Evolutionary conservation across 1,284 basidiomycete species (phyloP).

Genomic region (Apiotrichum domesticum): DNA sequence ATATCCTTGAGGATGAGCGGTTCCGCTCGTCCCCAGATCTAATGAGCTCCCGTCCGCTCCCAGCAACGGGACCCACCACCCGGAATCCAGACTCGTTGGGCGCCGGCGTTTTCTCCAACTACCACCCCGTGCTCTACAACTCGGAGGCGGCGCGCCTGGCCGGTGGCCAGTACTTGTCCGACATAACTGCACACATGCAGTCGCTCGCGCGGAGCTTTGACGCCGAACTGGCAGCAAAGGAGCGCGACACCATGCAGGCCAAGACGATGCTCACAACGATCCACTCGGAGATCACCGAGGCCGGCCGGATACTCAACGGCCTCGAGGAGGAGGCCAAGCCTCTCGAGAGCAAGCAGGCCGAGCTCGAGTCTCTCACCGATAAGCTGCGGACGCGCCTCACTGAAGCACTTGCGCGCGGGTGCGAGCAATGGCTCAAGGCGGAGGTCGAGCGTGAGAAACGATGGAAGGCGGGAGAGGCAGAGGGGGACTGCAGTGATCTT

Average conservation of each 20-base stretch:
- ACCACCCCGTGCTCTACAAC: conserved; percentile 66
- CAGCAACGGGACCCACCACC: not conserved
- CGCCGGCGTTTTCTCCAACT: conserved; percentile 15
- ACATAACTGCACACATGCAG: conserved; percentile 81
- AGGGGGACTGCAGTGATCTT: conserved; percentile 41
- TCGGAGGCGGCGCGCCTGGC: conserved; percentile 83
- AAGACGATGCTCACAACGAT: conserved; percentile 81
- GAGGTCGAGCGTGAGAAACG: conserved; percentile 67
- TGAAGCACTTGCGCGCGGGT: conserved; percentile 72
- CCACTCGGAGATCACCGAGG: conserved; percentile 85
- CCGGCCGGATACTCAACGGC: conserved; percentile 66
- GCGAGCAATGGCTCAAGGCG: conserved; percentile 83
- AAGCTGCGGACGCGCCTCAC: conserved; percentile 70
- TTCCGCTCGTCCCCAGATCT: conserved; percentile 76
- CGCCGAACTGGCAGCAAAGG: conserved; percentile 83
- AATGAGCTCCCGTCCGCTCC: conserved; percentile 11
- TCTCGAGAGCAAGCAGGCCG: conserved; percentile 58
- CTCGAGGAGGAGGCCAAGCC: conserved; percentile 62
- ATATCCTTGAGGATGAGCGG: conserved; percentile 96
- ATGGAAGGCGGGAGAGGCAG: conserved; percentile 30
- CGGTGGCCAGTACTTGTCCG: conserved; percentile 73
- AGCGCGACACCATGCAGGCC: conserved; percentile 85
- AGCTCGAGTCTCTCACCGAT: conserved; percentile 60
- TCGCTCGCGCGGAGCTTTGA: conserved; percentile 89
- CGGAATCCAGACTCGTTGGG: conserved; percentile 15